phyloP scores from a whole-genome alignment of 257 asterid genomes.

The Cynanchum wilfordii region DNA sequence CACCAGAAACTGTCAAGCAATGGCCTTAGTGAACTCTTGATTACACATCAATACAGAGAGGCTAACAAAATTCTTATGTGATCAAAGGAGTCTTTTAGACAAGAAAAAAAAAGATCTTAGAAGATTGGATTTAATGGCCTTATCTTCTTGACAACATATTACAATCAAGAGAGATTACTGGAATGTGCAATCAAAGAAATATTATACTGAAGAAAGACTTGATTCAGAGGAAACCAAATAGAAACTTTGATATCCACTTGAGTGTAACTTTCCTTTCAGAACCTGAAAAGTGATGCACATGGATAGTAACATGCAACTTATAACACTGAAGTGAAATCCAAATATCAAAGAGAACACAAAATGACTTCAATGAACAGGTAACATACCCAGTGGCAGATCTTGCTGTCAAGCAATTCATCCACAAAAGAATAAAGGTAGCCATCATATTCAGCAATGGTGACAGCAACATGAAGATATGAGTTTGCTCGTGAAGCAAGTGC shows the following conservation, averaged over 20 bases:
- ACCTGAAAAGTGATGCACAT: not conserved
- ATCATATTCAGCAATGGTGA: slow-evolving; percentile 75
- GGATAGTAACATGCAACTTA: not conserved
- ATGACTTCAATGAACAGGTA: not conserved
- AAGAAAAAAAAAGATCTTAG: not conserved
- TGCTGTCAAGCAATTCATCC: slow-evolving; percentile 69
- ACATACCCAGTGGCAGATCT: slow-evolving; percentile 97
- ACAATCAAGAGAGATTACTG: not conserved
- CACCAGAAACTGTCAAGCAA: too few species aligned
- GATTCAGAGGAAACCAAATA: not conserved
- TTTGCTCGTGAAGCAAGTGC: slow-evolving; percentile 88
- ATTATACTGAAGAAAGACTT: not conserved
- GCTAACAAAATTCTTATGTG: not conserved
- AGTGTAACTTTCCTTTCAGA: not conserved
- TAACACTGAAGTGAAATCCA: not conserved
- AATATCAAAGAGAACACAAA: not conserved
- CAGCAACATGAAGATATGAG: slow-evolving; percentile 86
- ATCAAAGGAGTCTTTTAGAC: not conserved
- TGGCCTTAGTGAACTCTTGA: not conserved
- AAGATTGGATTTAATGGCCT: not conserved
- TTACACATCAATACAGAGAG: not conserved
- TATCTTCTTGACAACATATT: not conserved
- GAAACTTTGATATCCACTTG: not conserved
- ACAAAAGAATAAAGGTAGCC: slow-evolving; percentile 78
- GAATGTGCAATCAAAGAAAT: not conserved